Evolutionary conservation across 192 early-diverging fungal species (phyloP), one percentile per base, ranked within the genome.

Genomic region (Backusella psychrophila): DNA sequence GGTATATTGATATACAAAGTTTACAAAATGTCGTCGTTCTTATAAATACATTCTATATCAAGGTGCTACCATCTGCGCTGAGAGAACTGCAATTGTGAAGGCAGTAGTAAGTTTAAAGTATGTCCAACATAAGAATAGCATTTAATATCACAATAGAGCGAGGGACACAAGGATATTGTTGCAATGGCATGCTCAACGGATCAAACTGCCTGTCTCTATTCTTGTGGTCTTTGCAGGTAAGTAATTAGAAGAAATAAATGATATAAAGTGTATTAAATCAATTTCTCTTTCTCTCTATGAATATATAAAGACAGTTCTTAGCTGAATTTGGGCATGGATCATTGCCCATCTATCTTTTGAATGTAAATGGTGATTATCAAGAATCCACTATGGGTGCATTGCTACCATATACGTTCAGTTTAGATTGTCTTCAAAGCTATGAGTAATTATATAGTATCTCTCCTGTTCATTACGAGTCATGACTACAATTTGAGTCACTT

Each of bases 51-150:
- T 41, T 9, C 39, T 33, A 81, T 75, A 88, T 56, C n/a, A 33
- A 83, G 82, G 82, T 66, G 94, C 90, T n/a, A 89, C 94, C 33
- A 93, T 96, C 69, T 98, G 95, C 76, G 96, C 94, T 42, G 96
- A 98, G 82, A 87, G 96, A 53, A 95, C 94, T 31, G 95, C 95
- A 2, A 90, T 95, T 78, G 88, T 91, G 6, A 96, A 95, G 75
- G 96, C 95, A 33, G 92, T 98, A 71, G 92, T 93, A 89, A 83
- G 86, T 75, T 9, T 5, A 44, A 42, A 36, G 11, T 6, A 67
- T 46, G 33, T 29, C 49, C 23, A 29, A 23, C 67, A 26, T 46
- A 44, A 17, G 29, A 11, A 38, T 74, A 72, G 11, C n/a, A 66
- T 42, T 70, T 39, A 39, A 39, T 39, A 39, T 39, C 15, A 17